Conservation (phyloP, 805 yeast genomes). For the Nakazawaea populi region DNA sequence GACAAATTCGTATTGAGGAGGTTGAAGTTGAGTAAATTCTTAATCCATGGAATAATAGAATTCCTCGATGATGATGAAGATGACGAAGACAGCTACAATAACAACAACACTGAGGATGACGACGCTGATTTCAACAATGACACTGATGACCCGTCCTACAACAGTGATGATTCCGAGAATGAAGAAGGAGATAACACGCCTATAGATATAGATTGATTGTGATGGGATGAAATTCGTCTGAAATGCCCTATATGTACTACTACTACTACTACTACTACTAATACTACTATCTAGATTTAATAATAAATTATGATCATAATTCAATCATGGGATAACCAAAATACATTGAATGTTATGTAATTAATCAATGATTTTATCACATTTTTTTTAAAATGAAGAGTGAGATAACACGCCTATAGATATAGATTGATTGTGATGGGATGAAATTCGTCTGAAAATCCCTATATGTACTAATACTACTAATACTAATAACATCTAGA, state of each 20-base stretch:
- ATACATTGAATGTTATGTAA: too few relatives aligned
- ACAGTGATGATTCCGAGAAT: background rate
- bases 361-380: too few relatives aligned
- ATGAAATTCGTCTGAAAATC: too few relatives aligned
- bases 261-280: background rate
- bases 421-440: too few relatives aligned
- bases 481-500: too few relatives aligned
- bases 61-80: background rate
- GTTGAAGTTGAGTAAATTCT: background rate
- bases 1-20: background rate
- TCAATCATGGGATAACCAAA: too few relatives aligned
- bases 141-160: background rate
- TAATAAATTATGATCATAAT: too few relatives aligned
- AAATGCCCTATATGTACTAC: background rate
- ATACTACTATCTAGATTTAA: too few relatives aligned
- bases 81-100: background rate
- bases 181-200: background rate
- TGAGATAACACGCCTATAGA: too few relatives aligned
- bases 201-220: background rate
- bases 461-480: background rate
- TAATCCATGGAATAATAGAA: constrained; percentile 1
- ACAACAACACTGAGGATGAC: background rate
- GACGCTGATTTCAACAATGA: too few relatives aligned
- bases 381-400: too few relatives aligned
- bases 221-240: background rate